These are phyloP conservation scores for Phytophthora hybrid DNA, from an alignment of 352 stramenopile species.

Conservation along the genomic window DNA sequence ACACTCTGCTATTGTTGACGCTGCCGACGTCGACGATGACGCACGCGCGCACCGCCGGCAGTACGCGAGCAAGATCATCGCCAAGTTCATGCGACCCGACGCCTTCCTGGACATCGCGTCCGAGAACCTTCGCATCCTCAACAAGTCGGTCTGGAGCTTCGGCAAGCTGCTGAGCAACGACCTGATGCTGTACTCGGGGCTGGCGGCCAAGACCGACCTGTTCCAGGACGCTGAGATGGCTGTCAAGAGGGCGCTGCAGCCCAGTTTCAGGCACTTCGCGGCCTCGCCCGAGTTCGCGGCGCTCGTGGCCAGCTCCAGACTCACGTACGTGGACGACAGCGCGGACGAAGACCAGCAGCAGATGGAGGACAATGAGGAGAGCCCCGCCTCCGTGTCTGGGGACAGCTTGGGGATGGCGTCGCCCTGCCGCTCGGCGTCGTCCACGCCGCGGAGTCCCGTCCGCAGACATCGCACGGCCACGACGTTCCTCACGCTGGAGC, in stretches of 20 bases:
- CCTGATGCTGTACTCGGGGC: constrained; percentile 74
- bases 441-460: constrained; percentile 18
- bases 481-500: constrained; percentile 76
- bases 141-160: constrained; percentile 86
- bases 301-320: constrained; percentile 60
- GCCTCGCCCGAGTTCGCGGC: constrained; percentile 63
- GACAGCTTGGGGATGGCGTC: constrained; percentile 17
- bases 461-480: constrained; percentile 42
- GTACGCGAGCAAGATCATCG: constrained; percentile 89
- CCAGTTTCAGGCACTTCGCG: constrained; percentile 74
- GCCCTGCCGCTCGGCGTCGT: constrained; percentile 12
- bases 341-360: constrained; percentile 32
- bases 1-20: background rate
- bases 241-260: constrained; percentile 73
- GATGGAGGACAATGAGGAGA: constrained; percentile 8
- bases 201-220: constrained; percentile 79
- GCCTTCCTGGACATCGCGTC: constrained; percentile 84
- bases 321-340: constrained; percentile 53
- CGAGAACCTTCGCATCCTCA: constrained; percentile 78
- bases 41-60: constrained; percentile 51
- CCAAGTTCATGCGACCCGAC: constrained; percentile 88
- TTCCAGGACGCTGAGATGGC: constrained; percentile 81
- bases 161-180: constrained; percentile 78
- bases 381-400: background rate
- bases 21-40: constrained; percentile 29